Conservation (phyloP, 306 rosid species). For the Ceratonia siliqua region DNA sequence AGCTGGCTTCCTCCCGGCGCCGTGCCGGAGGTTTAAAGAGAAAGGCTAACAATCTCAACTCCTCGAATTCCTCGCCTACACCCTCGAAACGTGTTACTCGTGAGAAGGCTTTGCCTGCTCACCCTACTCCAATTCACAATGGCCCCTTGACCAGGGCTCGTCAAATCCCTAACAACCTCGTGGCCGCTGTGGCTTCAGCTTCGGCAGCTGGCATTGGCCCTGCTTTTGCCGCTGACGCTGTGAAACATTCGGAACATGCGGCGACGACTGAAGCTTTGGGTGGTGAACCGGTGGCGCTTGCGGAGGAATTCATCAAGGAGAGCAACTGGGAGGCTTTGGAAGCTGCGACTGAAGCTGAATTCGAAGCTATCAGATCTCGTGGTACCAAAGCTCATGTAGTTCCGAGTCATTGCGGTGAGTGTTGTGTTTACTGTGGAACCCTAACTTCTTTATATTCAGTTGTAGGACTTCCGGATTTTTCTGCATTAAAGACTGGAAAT, state of each 20-base stretch:
- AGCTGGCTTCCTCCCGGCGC: slow-evolving; percentile 60
- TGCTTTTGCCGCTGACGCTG: slow-evolving; percentile 3
- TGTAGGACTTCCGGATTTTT: background rate
- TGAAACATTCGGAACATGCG: slow-evolving; percentile 31
- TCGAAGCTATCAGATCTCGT: slow-evolving; percentile 71
- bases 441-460: slow-evolving; percentile 21
- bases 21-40: slow-evolving; percentile 61
- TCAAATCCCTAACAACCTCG: slow-evolving; percentile 49
- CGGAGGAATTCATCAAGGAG: slow-evolving; percentile 52
- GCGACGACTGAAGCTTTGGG: slow-evolving; percentile 24
- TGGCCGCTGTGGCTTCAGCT: slow-evolving; percentile 10
- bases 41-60: slow-evolving; percentile 46
- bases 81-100: slow-evolving; percentile 68
- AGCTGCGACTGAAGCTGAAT: slow-evolving; percentile 60
- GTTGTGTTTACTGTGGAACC: slow-evolving; percentile 1
- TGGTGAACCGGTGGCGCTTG: slow-evolving; percentile 24
- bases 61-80: slow-evolving; percentile 49
- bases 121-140: slow-evolving; percentile 51
- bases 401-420: slow-evolving; percentile 82
- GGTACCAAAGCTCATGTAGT: slow-evolving; percentile 61
- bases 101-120: slow-evolving; percentile 52
- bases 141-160: slow-evolving; percentile 84
- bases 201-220: background rate
- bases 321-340: slow-evolving; percentile 58
- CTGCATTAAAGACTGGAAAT: slow-evolving; percentile 17